These are phyloP conservation scores for Perkinsus olseni DNA, from an alignment of 169 alveolate species.

Conservation along the genomic window DNA sequence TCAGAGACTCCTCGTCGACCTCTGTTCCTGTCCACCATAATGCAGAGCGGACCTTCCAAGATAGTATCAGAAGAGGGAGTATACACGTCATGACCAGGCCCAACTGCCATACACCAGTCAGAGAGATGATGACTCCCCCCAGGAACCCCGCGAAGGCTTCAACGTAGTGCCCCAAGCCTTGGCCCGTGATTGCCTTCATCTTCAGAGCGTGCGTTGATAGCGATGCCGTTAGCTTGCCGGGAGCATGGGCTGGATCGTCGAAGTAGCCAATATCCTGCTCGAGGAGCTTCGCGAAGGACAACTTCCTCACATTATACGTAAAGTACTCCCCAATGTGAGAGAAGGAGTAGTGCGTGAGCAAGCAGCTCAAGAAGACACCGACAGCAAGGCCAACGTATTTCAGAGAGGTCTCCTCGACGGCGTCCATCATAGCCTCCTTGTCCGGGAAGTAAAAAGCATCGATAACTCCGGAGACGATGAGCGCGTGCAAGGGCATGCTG, in stretches of 20 bases:
- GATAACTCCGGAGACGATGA: not conserved
- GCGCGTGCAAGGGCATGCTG: not conserved
- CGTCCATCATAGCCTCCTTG: not conserved
- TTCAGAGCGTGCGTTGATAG: constrained; percentile 20
- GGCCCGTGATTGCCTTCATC: constrained; percentile 11
- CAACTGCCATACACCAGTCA: constrained; percentile 34
- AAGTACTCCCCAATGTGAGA: not conserved
- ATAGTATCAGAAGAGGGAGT: constrained; percentile 22
- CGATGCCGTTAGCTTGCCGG: constrained; percentile 42
- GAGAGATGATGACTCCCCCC: constrained; percentile 31
- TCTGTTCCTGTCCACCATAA: not conserved
- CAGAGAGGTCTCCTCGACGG: not conserved
- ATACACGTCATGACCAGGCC: constrained; percentile 29
- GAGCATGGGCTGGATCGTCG: constrained; percentile 40
- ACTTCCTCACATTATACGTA: not conserved
- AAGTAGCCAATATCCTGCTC: constrained; percentile 39
- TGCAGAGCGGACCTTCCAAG: not conserved
- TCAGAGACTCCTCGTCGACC: constrained; percentile 10
- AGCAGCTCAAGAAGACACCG: not conserved
- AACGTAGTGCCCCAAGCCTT: not conserved
- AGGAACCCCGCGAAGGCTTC: constrained; percentile 24
- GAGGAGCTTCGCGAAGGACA: not conserved
- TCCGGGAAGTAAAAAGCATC: not conserved
- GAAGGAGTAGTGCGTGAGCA: not conserved
- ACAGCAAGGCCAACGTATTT: not conserved